Conservation (phyloP, 2,329 filamentous ascomycete genomes). For the Thielaviopsis punctulata region DNA sequence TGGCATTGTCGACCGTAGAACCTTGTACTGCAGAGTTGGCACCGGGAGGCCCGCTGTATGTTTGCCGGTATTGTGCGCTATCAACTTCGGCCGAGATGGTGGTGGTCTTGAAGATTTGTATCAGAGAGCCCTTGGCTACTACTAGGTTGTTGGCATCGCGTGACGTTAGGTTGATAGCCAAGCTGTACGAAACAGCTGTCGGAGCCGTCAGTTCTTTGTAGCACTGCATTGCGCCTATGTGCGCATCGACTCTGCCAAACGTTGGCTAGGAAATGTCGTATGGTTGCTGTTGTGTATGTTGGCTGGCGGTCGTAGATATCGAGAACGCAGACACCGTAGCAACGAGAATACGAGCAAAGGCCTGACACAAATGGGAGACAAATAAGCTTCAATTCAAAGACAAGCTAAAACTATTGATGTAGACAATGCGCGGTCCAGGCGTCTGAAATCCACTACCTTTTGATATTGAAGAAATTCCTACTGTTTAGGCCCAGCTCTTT, state of each 20-base stretch:
- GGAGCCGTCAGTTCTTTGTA: slow-evolving; percentile 92
- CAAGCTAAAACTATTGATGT: slow-evolving; percentile 6
- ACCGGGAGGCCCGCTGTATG: slow-evolving; percentile 14
- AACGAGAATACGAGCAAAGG: background rate
- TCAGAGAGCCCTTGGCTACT: slow-evolving; percentile 78
- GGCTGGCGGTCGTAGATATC: background rate
- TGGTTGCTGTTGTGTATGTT: no score
- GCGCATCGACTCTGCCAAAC: no score
- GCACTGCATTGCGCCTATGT: slow-evolving; percentile 57
- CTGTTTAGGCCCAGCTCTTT: background rate
- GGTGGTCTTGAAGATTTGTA: slow-evolving; percentile 75
- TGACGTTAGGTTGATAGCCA: slow-evolving; percentile 62
- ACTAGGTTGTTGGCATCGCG: slow-evolving; percentile 67
- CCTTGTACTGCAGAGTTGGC: slow-evolving; percentile 30
- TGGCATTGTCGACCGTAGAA: slow-evolving; percentile 42
- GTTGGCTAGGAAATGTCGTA: no score
- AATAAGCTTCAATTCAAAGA: slow-evolving; percentile 12
- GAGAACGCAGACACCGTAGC: background rate
- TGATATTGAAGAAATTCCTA: background rate
- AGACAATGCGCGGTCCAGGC: background rate
- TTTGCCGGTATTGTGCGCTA: slow-evolving; percentile 21
- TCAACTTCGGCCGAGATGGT: slow-evolving; percentile 47
- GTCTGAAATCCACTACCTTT: background rate
- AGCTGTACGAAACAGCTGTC: slow-evolving; percentile 79
- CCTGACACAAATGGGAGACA: slow-evolving; percentile 7